Percentiles rank a stretch among this genome's conserved stretches.
phyloP scores from a whole-genome alignment of 805 yeast genomes.

The Myxozyma monticola region DNA sequence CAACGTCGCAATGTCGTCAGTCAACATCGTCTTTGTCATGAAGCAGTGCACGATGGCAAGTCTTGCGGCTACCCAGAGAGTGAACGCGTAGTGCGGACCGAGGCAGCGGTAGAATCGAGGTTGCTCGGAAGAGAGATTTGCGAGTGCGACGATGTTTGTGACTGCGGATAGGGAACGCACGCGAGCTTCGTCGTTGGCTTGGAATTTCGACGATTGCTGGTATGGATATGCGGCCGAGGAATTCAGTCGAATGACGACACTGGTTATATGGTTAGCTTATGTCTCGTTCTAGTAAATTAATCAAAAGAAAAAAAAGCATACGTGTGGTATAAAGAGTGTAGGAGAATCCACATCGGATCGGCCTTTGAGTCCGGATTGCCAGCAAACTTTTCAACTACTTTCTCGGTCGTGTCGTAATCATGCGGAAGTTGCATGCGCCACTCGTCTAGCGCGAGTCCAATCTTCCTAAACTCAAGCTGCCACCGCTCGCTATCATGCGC shows the following conservation, averaged over 20 bases:
- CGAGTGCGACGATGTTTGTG: conserved; percentile 25
- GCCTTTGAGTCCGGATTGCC: neutral
- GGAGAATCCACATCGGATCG: conserved; percentile 27
- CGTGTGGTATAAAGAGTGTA: conserved; percentile 33
- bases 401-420: conserved; percentile 8
- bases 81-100: conserved; percentile 37
- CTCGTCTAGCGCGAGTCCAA: conserved; percentile 30
- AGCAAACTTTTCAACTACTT: conserved; percentile 6
- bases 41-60: conserved; percentile 34
- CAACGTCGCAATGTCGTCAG: conserved; percentile 32
- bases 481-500: conserved; percentile 32
- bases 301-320: neutral
- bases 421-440: conserved; percentile 31
- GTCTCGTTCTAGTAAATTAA: too few relatives aligned
- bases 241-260: conserved; percentile 32
- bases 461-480: conserved; percentile 33
- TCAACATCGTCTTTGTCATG: conserved; percentile 25
- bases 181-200: conserved; percentile 32
- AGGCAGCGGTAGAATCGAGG: conserved; percentile 19
- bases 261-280: neutral
- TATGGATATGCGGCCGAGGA: conserved; percentile 35
- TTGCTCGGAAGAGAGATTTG: conserved; percentile 17
- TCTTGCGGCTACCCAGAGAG: conserved; percentile 35
- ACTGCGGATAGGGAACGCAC: conserved; percentile 31
- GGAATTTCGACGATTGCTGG: conserved; percentile 30